Evolutionary conservation across 192 early-diverging fungal species (phyloP), one percentile per base, ranked within the genome.

Genomic region (Gaertneriomyces semiglobifer): DNA sequence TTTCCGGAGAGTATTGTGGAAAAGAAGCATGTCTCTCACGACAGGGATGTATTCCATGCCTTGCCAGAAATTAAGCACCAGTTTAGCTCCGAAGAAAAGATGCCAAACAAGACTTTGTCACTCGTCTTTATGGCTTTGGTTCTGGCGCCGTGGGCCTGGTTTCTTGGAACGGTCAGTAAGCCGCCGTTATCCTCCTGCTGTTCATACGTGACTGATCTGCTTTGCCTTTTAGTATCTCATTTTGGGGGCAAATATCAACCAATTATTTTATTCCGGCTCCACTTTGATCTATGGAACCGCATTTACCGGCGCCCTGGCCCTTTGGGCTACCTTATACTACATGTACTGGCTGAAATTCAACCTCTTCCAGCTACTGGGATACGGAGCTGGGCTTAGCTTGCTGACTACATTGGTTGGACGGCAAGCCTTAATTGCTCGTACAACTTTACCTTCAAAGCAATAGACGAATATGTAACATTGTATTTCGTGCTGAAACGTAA

Each of bases 281-380:
- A 61, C 51, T 45, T 42, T 61, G n/a, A 41, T 78, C 16, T 74
- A 66, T 60, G 79, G 79, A 25, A 10, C 64, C 14, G 46, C 68
- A 20, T 81, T 76, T 55, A 54, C 79, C 43, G 60, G 47, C 11
- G 20, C 61, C 52, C 62, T 81, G 7, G 68, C 62, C 45, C 48
- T 58, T 10, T 77, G 58, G 42, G 48, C 68, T 39, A 33, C 44
- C 7, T 64, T 81, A 18, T 76, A 77, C 56, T 69, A 70, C 63
- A 45, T 74, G 10, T 81, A 72, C 69, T 81, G 76, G 76, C 19
- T 72, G 18, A 38, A 60, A 25, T 46, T 78, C 47, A 81, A 79
- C 62, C 44, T 81, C 63, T 81, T 81, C 74, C 77, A 81, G 58
- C 55, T 81, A 44, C 60, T 81, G 52, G 76, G 73, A 10, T 81